Conservation (phyloP, 768 basidiomycete genomes). For the Collybiopsis confluens region DNA sequence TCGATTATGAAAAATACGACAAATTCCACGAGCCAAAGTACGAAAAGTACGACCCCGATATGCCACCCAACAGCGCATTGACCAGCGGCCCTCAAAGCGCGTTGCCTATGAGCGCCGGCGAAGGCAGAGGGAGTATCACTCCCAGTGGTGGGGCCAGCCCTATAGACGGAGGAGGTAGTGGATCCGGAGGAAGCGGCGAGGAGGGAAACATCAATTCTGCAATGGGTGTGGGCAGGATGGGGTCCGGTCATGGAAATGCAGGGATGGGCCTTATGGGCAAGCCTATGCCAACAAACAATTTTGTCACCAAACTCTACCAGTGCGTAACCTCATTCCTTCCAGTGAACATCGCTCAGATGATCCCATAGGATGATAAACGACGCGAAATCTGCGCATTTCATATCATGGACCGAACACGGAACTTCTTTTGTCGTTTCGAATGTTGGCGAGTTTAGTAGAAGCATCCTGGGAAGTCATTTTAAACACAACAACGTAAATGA, state of each 20-base stretch:
- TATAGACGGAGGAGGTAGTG: constrained; percentile 8
- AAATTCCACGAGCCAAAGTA: constrained; percentile 3
- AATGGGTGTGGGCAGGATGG: background rate
- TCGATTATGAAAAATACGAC: constrained; percentile 2
- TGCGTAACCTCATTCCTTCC: constrained; percentile 32
- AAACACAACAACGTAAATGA: constrained; percentile 81
- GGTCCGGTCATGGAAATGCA: constrained; percentile 14
- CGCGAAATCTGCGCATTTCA: constrained; percentile 73
- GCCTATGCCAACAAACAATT: constrained; percentile 72
- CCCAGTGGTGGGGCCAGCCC: constrained; percentile 8
- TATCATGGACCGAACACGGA: constrained; percentile 78
- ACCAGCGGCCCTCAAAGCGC: constrained; percentile 1
- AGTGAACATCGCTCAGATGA: background rate
- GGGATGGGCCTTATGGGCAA: constrained; percentile 62
- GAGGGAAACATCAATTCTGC: background rate
- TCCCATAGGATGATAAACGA: constrained; percentile 77
- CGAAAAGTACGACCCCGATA: constrained; percentile 6
- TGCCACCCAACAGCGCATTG: background rate
- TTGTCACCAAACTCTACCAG: constrained; percentile 88
- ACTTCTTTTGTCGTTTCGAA: constrained; percentile 85
- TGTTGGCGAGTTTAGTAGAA: constrained; percentile 81
- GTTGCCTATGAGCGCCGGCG: background rate
- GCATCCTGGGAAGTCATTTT: constrained; percentile 81
- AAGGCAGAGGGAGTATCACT: constrained; percentile 2
- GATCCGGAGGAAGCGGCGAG: background rate